phyloP scores from a whole-genome alignment of 768 basidiomycete species.

The Hydnum rufescens region DNA sequence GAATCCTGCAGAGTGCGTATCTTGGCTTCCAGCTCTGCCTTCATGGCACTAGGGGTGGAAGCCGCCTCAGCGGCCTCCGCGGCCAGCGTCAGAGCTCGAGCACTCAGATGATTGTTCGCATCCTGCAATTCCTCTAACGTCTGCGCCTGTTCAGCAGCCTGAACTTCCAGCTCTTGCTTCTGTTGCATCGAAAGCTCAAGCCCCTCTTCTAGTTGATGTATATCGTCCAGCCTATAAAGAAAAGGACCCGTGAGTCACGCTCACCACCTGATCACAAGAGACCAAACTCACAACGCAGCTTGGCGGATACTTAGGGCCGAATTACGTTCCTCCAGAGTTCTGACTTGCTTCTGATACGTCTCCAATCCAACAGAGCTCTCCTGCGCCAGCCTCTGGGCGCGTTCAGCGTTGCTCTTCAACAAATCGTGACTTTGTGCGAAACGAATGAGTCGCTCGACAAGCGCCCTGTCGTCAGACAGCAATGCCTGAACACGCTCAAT shows the following conservation, averaged over 20 bases:
- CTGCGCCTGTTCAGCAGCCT: conserved; percentile 53
- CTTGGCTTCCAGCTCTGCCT: conserved; percentile 35
- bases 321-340: conserved; percentile 59
- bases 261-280: background rate
- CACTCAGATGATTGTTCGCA: conserved; percentile 54
- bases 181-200: conserved; percentile 41
- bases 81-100: conserved; percentile 48
- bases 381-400: conserved; percentile 76
- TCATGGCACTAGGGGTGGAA: conserved; percentile 27
- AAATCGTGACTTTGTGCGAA: conserved; percentile 81
- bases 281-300: conserved; percentile 30
- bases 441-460: conserved; percentile 67
- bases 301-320: conserved; percentile 30
- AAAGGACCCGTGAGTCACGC: conserved; percentile 4
- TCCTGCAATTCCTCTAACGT: conserved; percentile 52
- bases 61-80: conserved; percentile 42
- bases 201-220: conserved; percentile 35
- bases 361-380: conserved; percentile 63
- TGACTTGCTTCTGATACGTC: conserved; percentile 80
- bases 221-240: conserved; percentile 39
- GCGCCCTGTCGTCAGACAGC: conserved; percentile 58
- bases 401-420: conserved; percentile 79
- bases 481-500: conserved; percentile 59
- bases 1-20: conserved; percentile 39
- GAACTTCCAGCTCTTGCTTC: conserved; percentile 48